Evolutionary conservation across 139 green algal species (phyloP).

Genomic region (Choricystis sp.): DNA sequence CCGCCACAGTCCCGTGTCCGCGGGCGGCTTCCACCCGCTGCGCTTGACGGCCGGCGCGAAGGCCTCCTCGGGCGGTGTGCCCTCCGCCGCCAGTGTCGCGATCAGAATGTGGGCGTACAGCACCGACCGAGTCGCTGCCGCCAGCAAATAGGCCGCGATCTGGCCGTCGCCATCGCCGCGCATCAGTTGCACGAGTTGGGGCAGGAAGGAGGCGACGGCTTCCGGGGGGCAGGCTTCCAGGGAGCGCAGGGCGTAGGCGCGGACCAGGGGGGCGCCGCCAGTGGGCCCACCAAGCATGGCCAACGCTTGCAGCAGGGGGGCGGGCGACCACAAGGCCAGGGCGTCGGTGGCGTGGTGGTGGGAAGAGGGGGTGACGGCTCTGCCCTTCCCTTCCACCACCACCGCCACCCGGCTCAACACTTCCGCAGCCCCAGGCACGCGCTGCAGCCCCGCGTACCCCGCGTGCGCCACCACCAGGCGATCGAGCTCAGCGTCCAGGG

Average conservation of each 20-base stretch:
- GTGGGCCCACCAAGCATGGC: conserved; percentile 32
- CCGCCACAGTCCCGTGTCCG: conserved; percentile 70
- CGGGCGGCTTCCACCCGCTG: conserved; percentile 60
- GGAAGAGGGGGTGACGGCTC: conserved; percentile 2
- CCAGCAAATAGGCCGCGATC: conserved; percentile 48
- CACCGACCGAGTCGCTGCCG: conserved; percentile 32
- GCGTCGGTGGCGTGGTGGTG: neutral
- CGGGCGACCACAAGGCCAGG: conserved; percentile 34
- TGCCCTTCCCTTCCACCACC: neutral
- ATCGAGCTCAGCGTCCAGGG: conserved; percentile 16
- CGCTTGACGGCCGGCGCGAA: conserved; percentile 35
- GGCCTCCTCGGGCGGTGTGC: conserved; percentile 48
- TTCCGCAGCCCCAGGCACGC: conserved; percentile 27
- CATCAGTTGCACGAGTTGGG: conserved; percentile 78
- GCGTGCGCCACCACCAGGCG: conserved; percentile 27
- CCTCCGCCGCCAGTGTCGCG: conserved; percentile 68
- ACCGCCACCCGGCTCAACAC: conserved; percentile 15
- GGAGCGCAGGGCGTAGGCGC: conserved; percentile 22
- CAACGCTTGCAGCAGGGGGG: conserved; percentile 36
- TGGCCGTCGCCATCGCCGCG: conserved; percentile 30
- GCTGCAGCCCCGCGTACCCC: conserved; percentile 17
- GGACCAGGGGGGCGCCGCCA: conserved; percentile 13
- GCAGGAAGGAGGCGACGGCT: conserved; percentile 74
- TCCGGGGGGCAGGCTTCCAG: conserved; percentile 19
- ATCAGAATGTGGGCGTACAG: conserved; percentile 78